Base-by-base conservation (phyloP, 805 yeast species). In the Priceomyces castillae region DNA sequence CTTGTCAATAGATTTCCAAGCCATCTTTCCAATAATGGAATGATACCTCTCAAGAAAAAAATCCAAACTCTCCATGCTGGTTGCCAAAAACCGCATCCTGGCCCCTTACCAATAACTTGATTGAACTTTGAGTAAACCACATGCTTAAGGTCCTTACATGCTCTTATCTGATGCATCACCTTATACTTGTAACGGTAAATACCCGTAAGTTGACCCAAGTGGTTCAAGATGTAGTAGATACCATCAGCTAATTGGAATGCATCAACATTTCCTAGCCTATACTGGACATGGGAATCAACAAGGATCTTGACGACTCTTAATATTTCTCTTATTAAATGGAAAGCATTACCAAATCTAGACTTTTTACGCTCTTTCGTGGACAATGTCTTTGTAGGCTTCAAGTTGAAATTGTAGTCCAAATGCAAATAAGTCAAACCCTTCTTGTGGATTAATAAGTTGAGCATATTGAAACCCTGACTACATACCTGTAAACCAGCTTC, bases 81-180 rank as follows among this genome's bases (percentile, higher is more conserved):
- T 58, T 94, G 98, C 99, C 99, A 94, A 62, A 94, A 86, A 1
- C 99, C 99, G 69, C 96, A 87, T 0, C 99, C 99, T 1, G 99
- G 98, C 2, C 99, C 99, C 58, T 92, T 94, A 0, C 97, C 97
- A 19, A 94, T 86, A n/a, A 79, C 71, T 30, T 75, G 73, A 58
- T 94, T 94, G 68, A 94, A 94, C 48, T 84, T 73, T 50, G 87
- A 76, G 58, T 94, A 94, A 0, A 94, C 84, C 5, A 92, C 82
- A 60, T 94, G 99, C 64, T 94, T 94, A 55, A 94, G 67, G 64
- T 94, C 99, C 61, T 94, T 94, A 62, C 97, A 90, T 2, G 95
- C 90, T 40, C 97, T 78, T 33, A 94, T 90, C 63, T 94, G 99
- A 58, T 90, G 98, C 99, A 94, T 94, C 7, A 92, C 97, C 59